Evolutionary conservation across 495 filamentous ascomycete genomes (phyloP), one percentile per base, ranked within the genome.

Genomic region (Aspergillus olivimuriae): DNA sequence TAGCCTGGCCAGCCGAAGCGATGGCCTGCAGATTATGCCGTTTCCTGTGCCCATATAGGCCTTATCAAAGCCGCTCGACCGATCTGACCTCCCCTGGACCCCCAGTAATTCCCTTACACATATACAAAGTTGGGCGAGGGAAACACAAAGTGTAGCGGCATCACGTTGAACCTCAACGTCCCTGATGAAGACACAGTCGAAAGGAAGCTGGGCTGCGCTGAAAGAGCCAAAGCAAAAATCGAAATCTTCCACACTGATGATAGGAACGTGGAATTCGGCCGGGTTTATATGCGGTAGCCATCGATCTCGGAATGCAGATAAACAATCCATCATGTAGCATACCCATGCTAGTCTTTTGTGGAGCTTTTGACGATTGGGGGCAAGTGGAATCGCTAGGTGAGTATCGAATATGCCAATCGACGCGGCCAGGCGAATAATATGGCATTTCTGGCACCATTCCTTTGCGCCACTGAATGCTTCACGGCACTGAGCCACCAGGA

Each of bases 271-370:
- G 12, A 57, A 53, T 11, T 44, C 40, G 1, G 31, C 28, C 4
- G 30, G 20, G 2, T 47, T 28, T 9, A 53, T 57, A 5, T 43
- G 32, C 21, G 53, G 45, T 26, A 33, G 35, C 12, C 53, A 50
- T 42, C 53, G 16, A 0, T 47, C 22, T 24, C 50, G 16, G 5
- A 57, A 34, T 12, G 53, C 39, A 11, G 47, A 47, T 10, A 50
- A 44, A 22, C 40, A 45, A 42, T 57, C 53, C 10, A 39, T 43
- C 17, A 47, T 47, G 34, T 57, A 53, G 24, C 53, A 57, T 28
- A 46, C n/a, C 53, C 53, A 57, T 2, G 53, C 50, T 5, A 53
- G 37, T 22, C 53, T 36, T 38, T 41, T 47, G 50, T 50, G 50
- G 4, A 53, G 38, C 2, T 28, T 53, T 44, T 43, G 11, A 53